phyloP scores from a whole-genome alignment of 495 filamentous ascomycete genomes.

The Pyrenula massariospora region DNA sequence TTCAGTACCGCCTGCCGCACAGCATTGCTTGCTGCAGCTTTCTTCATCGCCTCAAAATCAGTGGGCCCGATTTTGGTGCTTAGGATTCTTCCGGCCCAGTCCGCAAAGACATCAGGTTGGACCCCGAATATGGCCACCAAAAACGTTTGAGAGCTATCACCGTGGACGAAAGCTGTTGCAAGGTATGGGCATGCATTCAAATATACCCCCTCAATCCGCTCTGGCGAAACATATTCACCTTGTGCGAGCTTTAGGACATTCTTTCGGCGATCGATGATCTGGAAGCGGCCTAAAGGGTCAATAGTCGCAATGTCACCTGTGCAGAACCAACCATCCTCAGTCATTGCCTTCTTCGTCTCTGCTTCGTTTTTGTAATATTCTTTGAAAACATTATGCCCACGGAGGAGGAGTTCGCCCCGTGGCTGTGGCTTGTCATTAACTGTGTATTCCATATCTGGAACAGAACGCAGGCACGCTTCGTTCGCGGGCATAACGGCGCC shows the following conservation, averaged over 20 bases:
- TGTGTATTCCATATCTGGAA: constrained; percentile 93
- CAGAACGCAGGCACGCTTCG: constrained; percentile 75
- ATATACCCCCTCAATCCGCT: constrained; percentile 91
- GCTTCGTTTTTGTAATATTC: constrained; percentile 84
- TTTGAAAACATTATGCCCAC: constrained; percentile 64
- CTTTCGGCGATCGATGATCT: constrained; percentile 93
- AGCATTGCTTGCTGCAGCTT: constrained; percentile 49
- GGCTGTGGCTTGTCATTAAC: constrained; percentile 85
- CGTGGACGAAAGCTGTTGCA: constrained; percentile 78
- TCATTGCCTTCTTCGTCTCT: constrained; percentile 72
- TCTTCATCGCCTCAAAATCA: constrained; percentile 55
- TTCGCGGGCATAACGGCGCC: constrained; percentile 52
- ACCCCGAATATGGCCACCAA: constrained; percentile 84
- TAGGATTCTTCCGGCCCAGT: constrained; percentile 64
- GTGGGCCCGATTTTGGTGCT: constrained; percentile 47
- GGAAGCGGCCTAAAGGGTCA: constrained; percentile 76
- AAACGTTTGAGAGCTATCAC: constrained; percentile 72
- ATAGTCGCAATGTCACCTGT: constrained; percentile 84
- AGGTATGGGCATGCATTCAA: constrained; percentile 68
- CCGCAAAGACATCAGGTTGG: constrained; percentile 67
- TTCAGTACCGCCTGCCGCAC: constrained; percentile 65
- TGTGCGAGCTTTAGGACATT: constrained; percentile 97
- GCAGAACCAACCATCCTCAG: constrained; percentile 90
- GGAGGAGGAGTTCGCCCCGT: constrained; percentile 79
- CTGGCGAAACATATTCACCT: constrained; percentile 95